Percentiles rank a stretch among this genome's conserved stretches.
Evolutionary conservation across 2,329 filamentous ascomycete species (phyloP).

Genomic region (Onygena corvina): DNA sequence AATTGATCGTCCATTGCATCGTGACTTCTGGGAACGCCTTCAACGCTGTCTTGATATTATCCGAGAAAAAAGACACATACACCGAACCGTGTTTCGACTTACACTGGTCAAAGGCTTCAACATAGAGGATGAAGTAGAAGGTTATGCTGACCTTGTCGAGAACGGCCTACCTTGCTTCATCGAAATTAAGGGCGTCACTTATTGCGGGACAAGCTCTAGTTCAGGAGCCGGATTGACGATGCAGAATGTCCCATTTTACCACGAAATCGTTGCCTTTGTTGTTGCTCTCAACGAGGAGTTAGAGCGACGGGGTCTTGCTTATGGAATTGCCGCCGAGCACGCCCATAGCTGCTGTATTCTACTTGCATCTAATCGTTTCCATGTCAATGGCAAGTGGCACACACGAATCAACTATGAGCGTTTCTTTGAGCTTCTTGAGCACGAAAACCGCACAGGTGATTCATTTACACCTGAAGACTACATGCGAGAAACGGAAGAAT

Average conservation of each 20-base stretch:
- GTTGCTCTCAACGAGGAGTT: slow-evolving; percentile 60
- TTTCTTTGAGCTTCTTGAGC: slow-evolving; percentile 76
- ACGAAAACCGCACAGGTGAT: slow-evolving; percentile 42
- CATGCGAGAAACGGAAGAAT: slow-evolving; percentile 78
- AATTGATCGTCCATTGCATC: slow-evolving; percentile 83
- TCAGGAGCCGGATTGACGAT: slow-evolving; percentile 82
- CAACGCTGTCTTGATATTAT: slow-evolving; percentile 81
- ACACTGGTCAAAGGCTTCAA: slow-evolving; percentile 98
- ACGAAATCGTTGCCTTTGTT: slow-evolving; percentile 76
- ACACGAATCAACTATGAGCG: slow-evolving; percentile 80
- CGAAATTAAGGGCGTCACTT: slow-evolving; percentile 93
- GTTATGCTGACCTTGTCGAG: slow-evolving; percentile 81
- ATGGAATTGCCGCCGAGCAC: slow-evolving; percentile 90
- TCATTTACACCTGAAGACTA: slow-evolving; percentile 84
- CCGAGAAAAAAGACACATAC: slow-evolving; percentile 65
- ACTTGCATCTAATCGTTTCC: slow-evolving; percentile 71
- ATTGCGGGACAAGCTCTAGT: slow-evolving; percentile 81
- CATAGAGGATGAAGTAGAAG: slow-evolving; percentile 79
- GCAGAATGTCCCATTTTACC: slow-evolving; percentile 94
- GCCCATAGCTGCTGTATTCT: slow-evolving; percentile 89
- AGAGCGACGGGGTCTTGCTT: slow-evolving; percentile 56
- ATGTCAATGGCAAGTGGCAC: slow-evolving; percentile 67
- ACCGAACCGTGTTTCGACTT: slow-evolving; percentile 86
- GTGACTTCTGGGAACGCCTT: slow-evolving; percentile 97
- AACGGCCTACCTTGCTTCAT: slow-evolving; percentile 81